Evolutionary conservation across 2,329 filamentous ascomycete genomes (phyloP).

Genomic region (Zymoseptoria tritici): DNA sequence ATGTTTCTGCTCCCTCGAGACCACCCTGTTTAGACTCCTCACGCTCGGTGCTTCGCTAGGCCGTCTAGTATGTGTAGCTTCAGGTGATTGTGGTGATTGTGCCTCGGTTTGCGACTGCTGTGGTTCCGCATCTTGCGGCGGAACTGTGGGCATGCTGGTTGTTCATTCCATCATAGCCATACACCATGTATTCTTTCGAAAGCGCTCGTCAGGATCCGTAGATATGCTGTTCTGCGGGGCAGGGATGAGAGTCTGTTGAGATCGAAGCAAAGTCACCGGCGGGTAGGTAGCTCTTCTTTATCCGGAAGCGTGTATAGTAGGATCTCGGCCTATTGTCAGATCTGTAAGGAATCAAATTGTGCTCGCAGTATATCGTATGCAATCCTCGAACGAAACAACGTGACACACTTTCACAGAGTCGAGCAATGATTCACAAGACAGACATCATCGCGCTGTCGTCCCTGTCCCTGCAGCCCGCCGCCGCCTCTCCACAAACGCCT

Average conservation of each 20-base stretch:
- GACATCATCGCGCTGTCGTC: neutral
- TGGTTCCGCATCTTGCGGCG: neutral
- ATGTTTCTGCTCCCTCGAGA: constrained; percentile 6
- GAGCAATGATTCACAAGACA: neutral
- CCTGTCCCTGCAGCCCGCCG: neutral
- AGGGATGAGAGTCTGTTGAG: neutral
- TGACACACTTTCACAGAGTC: neutral
- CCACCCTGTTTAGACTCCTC: neutral
- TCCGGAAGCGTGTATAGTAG: neutral
- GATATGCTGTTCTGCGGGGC: neutral
- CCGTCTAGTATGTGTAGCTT: neutral
- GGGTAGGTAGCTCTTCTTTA: neutral
- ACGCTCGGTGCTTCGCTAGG: neutral
- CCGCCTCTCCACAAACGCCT: neutral
- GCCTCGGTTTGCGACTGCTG: neutral
- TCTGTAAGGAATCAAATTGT: neutral
- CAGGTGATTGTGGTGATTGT: neutral
- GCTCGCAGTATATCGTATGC: neutral
- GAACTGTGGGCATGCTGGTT: neutral
- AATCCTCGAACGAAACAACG: neutral
- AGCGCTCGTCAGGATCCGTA: neutral
- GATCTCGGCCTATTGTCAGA: neutral
- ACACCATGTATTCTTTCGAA: neutral
- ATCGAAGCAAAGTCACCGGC: neutral
- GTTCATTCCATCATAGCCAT: neutral